Evolutionary conservation across 1,284 basidiomycete genomes (phyloP), one percentile per base, ranked within the genome.

Genomic region (Puccinia hordei): DNA sequence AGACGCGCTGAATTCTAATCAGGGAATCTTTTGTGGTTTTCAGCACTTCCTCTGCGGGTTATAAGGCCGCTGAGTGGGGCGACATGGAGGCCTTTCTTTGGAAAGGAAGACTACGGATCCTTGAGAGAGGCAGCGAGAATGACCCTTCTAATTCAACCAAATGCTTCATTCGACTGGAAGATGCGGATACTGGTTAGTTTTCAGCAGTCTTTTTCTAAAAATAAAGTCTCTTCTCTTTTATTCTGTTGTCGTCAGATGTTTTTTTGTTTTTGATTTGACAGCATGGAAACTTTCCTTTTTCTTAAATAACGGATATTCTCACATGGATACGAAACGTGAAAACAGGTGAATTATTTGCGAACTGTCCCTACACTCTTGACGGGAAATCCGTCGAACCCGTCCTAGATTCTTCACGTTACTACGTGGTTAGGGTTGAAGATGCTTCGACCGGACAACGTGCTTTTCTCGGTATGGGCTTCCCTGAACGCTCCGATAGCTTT

Each of bases 401-500:
- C 8, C 89, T 99, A 35, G 96, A 99, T 86, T 96, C 93, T 0
- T 95, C 93, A 12, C 90, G 96, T 68, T 99, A 98, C 86, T 98
- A 98, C 86, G 95, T 98, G 8, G 88, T 98, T 41, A 89, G 94
- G 74, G 92, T 98, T 1, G 95, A 95, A 87, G 86, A 87, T 27
- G 93, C 95, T 82, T 88, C 88, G 22, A 65, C 61, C 15, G 93
- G 93, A 17, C 91, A 89, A 86, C 91, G 93, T 84, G 94, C 94
- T 0, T 96, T 94, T 84, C 93, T 98, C 81, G 95, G 95, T 3
- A 92, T 97, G 89, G 94, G 95, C 10, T 98, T 97, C 85, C 89
- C 90, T 24, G 95, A 98, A 85, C 89, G 95, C 35, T 89, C 92
- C 41, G 95, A 97, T 84, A 92, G 92, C 82, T 97, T 97, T 86